Conservation (phyloP, 345 rosid species). For the Cardamine chenopodiifolia region DNA sequence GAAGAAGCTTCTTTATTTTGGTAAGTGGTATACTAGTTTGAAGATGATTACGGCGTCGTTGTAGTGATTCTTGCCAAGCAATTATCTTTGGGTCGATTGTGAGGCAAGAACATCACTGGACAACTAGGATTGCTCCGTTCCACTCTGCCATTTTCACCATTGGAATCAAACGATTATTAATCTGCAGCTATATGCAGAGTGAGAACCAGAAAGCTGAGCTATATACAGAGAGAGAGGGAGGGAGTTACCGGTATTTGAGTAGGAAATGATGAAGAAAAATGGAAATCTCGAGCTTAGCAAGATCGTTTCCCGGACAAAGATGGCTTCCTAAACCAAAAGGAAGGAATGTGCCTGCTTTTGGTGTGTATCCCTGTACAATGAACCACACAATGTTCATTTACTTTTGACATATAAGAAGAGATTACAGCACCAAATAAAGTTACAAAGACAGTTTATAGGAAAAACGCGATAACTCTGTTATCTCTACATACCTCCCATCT, state of each 20-base stretch:
- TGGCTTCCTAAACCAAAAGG: slow-evolving; percentile 87
- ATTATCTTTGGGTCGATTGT: slow-evolving; percentile 43
- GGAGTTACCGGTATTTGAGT: slow-evolving; percentile 53
- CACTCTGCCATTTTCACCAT: slow-evolving; percentile 28
- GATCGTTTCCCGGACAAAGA: slow-evolving; percentile 89
- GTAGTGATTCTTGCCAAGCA: slow-evolving; percentile 46
- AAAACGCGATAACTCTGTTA: background rate
- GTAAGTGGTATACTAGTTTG: too few relatives aligned
- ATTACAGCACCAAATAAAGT: background rate
- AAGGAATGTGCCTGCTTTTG: slow-evolving; percentile 73
- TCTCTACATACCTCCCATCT: slow-evolving; percentile 79
- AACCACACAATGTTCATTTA: slow-evolving; percentile 1
- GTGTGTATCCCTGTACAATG: slow-evolving; percentile 47
- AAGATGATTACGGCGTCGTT: slow-evolving; percentile 21
- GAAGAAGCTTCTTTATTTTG: slow-evolving; percentile 13
- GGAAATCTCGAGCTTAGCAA: slow-evolving; percentile 79
- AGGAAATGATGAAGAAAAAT: slow-evolving; percentile 83
- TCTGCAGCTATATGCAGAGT: background rate
- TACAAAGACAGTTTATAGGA: background rate
- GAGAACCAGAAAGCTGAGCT: background rate
- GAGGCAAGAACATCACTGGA: slow-evolving; percentile 43
- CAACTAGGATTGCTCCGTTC: slow-evolving; percentile 38
- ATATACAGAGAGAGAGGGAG: background rate
- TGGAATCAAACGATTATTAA: slow-evolving; percentile 5
- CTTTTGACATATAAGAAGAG: background rate